Evolutionary conservation across 2,329 filamentous ascomycete genomes (phyloP), one percentile per base, ranked within the genome.

Genomic region (Aphanoascus verrucosus): DNA sequence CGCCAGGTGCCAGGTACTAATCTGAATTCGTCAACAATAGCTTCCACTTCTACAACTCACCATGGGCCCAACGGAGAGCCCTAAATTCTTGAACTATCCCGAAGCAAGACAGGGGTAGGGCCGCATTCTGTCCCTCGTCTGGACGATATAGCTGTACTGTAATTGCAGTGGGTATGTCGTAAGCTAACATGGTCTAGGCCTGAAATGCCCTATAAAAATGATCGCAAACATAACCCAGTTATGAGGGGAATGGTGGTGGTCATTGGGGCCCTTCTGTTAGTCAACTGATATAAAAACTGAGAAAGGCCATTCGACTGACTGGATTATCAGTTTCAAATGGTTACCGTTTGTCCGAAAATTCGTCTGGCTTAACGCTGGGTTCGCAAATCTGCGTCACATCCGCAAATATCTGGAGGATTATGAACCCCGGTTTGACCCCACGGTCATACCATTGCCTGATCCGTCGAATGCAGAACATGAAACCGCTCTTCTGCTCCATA

Each of bases 351-450:
- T 88, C 3, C 81, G 83, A 53, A 74, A 72, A 44, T 65, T 77
- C 31, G 72, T 90, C 56, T 93, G 84, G 83, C 71, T 69, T 44
- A 88, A 88, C 70, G 83, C 85, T 19, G 81, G 82, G 41, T 86
- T 87, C 62, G 71, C 69, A 43, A 68, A 69, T 5, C 71, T 86
- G 42, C 77, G 79, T 44, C 69, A 75, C 37, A 75, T 81, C 54
- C 40, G 55, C 5, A 71, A 72, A 17, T 66, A 74, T 17, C 70
- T 87, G 23, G 72, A 79, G 49, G 69, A 77, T 51, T 77, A 78
- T 56, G 66, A 74, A 42, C 68, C 75, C 9, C 72, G 77, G 51
- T 78, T 74, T 61, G 78, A 82, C 60, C 79, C 79, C 1, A 77
- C 77, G 38, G 79, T 82, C 41, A 74, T 77, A 31, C 77, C 75